Evolutionary conservation across 495 filamentous ascomycete genomes (phyloP), one percentile per base, ranked within the genome.

Genomic region (Lepidopterella palustris): DNA sequence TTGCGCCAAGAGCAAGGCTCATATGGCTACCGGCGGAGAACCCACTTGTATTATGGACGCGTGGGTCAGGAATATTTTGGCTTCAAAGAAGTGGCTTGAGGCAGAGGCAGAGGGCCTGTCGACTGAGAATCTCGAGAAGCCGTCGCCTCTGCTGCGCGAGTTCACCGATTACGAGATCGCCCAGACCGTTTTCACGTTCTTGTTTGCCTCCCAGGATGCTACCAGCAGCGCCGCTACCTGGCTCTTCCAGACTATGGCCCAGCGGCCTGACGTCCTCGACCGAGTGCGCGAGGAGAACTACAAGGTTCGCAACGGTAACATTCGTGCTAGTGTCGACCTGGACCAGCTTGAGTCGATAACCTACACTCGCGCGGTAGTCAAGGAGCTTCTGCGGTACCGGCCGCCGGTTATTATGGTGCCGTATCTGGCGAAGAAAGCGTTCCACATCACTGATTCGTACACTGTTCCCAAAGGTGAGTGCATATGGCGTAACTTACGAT

Each of bases 321-420:
- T 80, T 63, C 74, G 86, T 47, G 82, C 84, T n/a, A 79, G 79
- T 5, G 74, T 96, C 53, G 84, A 80, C 57, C 81, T 97, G 74
- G 91, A 96, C 35, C 77, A 91, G 75, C 78, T 97, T 24, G 93
- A 97, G 65, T 81, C 84, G 57, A 83, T 96, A 85, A 79, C 84
- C 5, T 97, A 93, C 68, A 97, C 93, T 28, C 88, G 90, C 53
- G 93, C 90, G 40, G 87, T 95, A 49, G 88, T 98, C 57, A 89
- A 93, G 68, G 93, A 98, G 78, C 86, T 87, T 32, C 83, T 98
- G 45, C 87, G 93, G 63, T 97, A 96, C 79, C 88, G 95, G 47
- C 95, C 93, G 42, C 93, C 93, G 58, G 93, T 98, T 64, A 82
- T 97, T 76, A 97, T 98, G 93, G 90, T 96, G 49, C 93, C 93